Percentiles rank a stretch among this genome's conserved stretches.
Conservation (phyloP, 2,329 filamentous ascomycete genomes). For the Fragosphaeria purpurea region DNA sequence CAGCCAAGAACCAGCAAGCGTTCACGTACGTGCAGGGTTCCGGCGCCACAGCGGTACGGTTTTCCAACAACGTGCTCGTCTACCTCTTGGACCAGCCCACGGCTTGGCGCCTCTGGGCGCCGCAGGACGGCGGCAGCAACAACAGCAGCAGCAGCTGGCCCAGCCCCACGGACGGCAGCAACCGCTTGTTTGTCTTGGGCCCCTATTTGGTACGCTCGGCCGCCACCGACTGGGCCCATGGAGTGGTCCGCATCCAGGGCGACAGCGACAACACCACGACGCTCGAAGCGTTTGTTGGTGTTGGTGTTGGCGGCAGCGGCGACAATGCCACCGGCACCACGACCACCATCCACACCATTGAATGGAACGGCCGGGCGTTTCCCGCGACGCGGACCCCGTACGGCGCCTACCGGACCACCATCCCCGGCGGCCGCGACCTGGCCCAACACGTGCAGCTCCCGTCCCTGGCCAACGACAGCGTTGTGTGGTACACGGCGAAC, state of each 20-base stretch:
- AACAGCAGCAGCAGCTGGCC: constrained; percentile 23
- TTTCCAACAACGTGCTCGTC: constrained; percentile 37
- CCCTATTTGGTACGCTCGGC: constrained; percentile 21
- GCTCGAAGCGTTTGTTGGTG: constrained; percentile 48
- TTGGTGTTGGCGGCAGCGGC: constrained; percentile 20
- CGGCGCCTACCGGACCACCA: constrained; percentile 35
- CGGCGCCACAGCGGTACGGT: constrained; percentile 35
- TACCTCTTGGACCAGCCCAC: constrained; percentile 43
- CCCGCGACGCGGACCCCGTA: constrained; percentile 28
- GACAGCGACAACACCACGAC: constrained; percentile 9
- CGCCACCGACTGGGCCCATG: constrained; percentile 21
- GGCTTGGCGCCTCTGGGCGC: constrained; percentile 48
- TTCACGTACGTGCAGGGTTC: constrained; percentile 37
- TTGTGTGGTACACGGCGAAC: constrained; percentile 43
- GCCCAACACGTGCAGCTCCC: constrained; percentile 29
- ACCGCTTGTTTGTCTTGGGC: constrained; percentile 44
- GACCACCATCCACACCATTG: constrained; percentile 35
- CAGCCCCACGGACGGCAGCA: constrained; percentile 23
- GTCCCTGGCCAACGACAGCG: constrained; percentile 19
- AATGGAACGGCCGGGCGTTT: constrained; percentile 46
- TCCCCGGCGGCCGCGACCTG: constrained; percentile 42
- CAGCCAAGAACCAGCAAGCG: constrained; percentile 19
- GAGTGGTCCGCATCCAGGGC: constrained; percentile 1
- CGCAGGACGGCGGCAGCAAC: constrained; percentile 20
- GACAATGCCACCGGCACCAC: constrained; percentile 16